Evolutionary conservation across 2,329 filamentous ascomycete species (phyloP), one percentile per base, ranked within the genome.

Genomic region (Trichoderma sp.): DNA sequence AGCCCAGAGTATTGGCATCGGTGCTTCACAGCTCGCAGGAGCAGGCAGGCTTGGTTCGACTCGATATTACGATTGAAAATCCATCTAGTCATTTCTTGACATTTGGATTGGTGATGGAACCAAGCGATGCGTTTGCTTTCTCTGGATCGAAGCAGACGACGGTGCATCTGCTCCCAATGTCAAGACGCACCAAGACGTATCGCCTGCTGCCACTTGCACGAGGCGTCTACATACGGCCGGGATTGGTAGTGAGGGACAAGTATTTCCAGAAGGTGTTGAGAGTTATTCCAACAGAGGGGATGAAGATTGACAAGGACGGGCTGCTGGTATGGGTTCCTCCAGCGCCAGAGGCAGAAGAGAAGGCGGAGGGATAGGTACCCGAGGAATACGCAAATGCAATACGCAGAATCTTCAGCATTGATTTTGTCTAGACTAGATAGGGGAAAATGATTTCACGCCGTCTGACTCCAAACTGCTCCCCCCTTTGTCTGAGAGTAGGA

Each of bases 41-140:
- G 30, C 74, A 75, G 55, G 71, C 80, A 68, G 70, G 77, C 12
- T 77, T 88, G 9, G 74, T 88, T 58, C 81, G 84, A 70, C 79
- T 90, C 15, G 82, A 86, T 55, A 79, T 89, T 78, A 93, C 90
- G 4, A 90, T 99, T 71, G 96, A 99, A 82, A 99, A 99, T 79
- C 93, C 95, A 0, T 98, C 95, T 0, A 92, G 91, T 79, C 96
- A 99, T 80, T 97, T 97, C 81, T 88, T 99, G 64, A 97, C 95
- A 0, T 99, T 99, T 82, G 94, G 93, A 34, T 81, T 98, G 63
- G 90, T 87, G 30, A 97, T 99, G 94, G 95, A 99, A 76, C 92
- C 94, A 3, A 95, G 90, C 79, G 94, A 97, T 74, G 89, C 94
- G 68, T 98, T 98, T 81, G 95, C 94, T 0, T 98, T 99, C 81